Percentiles rank a stretch among this genome's conserved stretches.
These are phyloP conservation scores for Cutaneotrichosporon sp. DNA, from an alignment of 1,284 basidiomycete species.

Conservation along the genomic window DNA sequence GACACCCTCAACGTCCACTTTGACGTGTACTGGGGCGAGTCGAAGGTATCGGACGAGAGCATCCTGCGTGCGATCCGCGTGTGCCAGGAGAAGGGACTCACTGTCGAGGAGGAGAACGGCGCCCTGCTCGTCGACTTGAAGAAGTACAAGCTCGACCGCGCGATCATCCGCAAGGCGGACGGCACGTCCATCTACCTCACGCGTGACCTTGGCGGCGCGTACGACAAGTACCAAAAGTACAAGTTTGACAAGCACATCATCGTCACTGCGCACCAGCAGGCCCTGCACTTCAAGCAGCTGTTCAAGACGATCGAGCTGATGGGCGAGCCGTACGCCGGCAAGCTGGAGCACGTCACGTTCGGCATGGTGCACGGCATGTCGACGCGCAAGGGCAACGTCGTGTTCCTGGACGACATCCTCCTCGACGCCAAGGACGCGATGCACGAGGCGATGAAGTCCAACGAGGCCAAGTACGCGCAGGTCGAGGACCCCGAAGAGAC, in stretches of 20 bases:
- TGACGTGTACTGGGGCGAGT: constrained; percentile 92
- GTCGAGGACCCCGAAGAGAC: constrained; percentile 83
- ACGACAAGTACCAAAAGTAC: constrained; percentile 87
- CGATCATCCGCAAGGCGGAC: constrained; percentile 87
- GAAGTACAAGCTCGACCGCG: constrained; percentile 83
- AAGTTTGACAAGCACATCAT: constrained; percentile 99
- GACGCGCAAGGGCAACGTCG: constrained; percentile 91
- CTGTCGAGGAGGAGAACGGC: constrained; percentile 67
- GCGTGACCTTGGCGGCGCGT: constrained; percentile 92
- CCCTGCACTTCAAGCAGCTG: constrained; percentile 86
- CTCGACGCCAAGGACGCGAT: constrained; percentile 84
- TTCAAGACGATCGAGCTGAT: constrained; percentile 93
- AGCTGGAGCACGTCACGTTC: constrained; percentile 85
- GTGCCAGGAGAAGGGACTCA: constrained; percentile 51
- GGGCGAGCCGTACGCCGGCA: constrained; percentile 78
- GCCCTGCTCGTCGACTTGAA: constrained; percentile 74
- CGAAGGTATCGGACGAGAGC: constrained; percentile 72
- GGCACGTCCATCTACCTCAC: constrained; percentile 97
- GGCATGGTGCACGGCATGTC: constrained; percentile 91
- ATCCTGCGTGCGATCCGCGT: constrained; percentile 63
- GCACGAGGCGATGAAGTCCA: constrained; percentile 95
- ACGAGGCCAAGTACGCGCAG: constrained; percentile 85
- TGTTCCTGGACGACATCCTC: constrained; percentile 94
- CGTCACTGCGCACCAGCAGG: constrained; percentile 91
- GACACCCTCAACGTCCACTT: constrained; percentile 86